Evolutionary conservation across 2,329 filamentous ascomycete genomes (phyloP), one percentile per base, ranked within the genome.

Genomic region (Ophiostoma sp.): DNA sequence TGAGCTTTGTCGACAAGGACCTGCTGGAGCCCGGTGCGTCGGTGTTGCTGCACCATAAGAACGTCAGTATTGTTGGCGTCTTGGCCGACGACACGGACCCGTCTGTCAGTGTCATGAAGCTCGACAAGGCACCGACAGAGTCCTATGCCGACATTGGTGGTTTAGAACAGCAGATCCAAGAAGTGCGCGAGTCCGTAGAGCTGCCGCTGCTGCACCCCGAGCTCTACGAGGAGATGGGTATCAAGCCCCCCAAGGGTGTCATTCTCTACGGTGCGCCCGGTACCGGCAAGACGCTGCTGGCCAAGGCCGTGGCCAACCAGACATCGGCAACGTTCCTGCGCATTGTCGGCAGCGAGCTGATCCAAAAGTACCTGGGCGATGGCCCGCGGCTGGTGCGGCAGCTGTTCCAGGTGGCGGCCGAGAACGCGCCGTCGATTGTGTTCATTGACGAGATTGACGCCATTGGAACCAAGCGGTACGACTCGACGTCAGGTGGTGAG

Each of bases 401-500:
- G 80, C 90, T 99, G 71, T 99, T 94, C 87, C 91, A 93, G 83
- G 93, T 96, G 72, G 95, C 95, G 41, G 94, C 93, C 3, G 96
- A 99, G 79, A 95, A 99, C 75, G 91, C 95, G 0, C 95, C 95
- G 0, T 94, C 94, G 1, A 99, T 99, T 76, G 94, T 99, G 31
- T 99, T 99, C 81, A 99, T 99, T 75, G 95, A 99, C 78, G 95
- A 99, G 80, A 99, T 99, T 76, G 95, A 99, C 78, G 96, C 95
- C 52, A 98, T 99, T 73, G 95, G 96, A 77, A 98, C 96, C 7
- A 99, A 99, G 83, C 93, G 95, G 78, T 99, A 99, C 81, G 95
- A 99, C 60, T 97, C 93, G 39, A 97, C 93, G 67, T 97, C 94
- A 0, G 95, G 95, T 73, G 95, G 96, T 79, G 95, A 99, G 80